Percentiles rank a stretch among this genome's conserved stretches.
phyloP scores from a whole-genome alignment of 2,329 filamentous ascomycete species.

The Colletotrichum cuscutae region DNA sequence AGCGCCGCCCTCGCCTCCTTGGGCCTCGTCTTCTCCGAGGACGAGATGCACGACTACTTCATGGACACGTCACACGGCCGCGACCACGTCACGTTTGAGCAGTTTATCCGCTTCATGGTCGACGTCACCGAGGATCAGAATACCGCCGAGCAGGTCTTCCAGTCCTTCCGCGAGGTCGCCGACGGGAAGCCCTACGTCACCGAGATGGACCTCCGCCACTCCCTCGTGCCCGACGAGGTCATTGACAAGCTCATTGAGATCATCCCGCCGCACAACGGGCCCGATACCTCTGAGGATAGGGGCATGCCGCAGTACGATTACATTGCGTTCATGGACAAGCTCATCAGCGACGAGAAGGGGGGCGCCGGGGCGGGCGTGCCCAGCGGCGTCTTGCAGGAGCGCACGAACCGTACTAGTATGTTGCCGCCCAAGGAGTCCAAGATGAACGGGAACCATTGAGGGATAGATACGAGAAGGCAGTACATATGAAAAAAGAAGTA shows the following conservation, averaged over 20 bases:
- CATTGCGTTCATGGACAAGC: conserved; percentile 94
- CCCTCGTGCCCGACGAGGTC: conserved; percentile 94
- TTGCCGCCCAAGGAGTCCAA: conserved; percentile 47
- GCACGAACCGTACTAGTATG: conserved; percentile 44
- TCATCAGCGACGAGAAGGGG: conserved; percentile 64
- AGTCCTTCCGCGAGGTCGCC: conserved; percentile 96
- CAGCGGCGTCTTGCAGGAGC: conserved; percentile 47
- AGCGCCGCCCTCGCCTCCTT: conserved; percentile 94
- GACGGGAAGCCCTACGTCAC: conserved; percentile 99
- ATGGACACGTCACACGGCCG: conserved; percentile 82
- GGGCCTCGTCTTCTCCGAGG: conserved; percentile 94
- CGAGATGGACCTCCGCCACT: conserved; percentile 95
- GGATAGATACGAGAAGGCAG: too few species aligned
- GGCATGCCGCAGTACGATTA: conserved; percentile 93
- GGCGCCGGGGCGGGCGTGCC: conserved; percentile 40
- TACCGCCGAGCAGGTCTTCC: conserved; percentile 97
- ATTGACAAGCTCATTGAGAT: conserved; percentile 91
- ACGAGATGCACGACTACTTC: conserved; percentile 98
- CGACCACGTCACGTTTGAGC: conserved; percentile 92
- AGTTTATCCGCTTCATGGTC: conserved; percentile 99
- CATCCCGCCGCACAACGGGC: conserved; percentile 86
- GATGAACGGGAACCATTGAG: conserved; percentile 46
- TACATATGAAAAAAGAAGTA: too few species aligned
- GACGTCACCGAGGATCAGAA: conserved; percentile 99
- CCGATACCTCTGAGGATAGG: conserved; percentile 86